Base-by-base conservation (phyloP, 306 rosid species). In the Begonia loranthoides region DNA sequence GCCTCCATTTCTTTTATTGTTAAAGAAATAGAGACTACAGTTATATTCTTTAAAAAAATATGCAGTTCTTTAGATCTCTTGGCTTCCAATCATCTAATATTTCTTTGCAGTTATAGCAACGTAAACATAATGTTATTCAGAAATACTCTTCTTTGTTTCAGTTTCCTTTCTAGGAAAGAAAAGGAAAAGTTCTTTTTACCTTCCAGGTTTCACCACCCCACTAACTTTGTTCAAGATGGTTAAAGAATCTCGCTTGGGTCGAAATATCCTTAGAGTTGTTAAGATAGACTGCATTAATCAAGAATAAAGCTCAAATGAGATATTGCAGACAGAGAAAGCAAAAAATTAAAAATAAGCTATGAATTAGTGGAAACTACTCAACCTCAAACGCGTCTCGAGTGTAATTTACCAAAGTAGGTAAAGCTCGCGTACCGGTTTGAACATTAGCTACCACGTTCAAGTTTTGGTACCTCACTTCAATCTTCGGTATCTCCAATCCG, bases 141-240 rank as follows among this genome's bases (percentile, higher is more conserved):
- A 1, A 8, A 4, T 28, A 28, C 36, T 28, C 36, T 28, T 28
- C 9, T 8, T 28, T 1, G 36, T 28, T 28, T 28, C 36, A 5
- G 36, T 28, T 28, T 4, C 36, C 36, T 28, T 28, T 5, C 36
- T 28, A 28, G 36, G 5, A 24, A 2, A 28, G 3, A 8, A 28
- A 28, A 28, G 36, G 3, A 28, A 28, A 28, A 53, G 10, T 1
- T 52, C 4, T 34, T 12, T 1, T 13, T 43, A 87, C 96, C 94
- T 80, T 80, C 94, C 75, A 3, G 94, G 94, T 63, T 78, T 78
- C 56, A 87, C 64, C 28, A 74, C 60, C 19, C 96, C 96, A 16
- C 66, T 78, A 12, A 78, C 43, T 44, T 70, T 63, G 50, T 83
- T 62, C 70, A 87, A 70, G 53, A 87, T 76, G 17, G 73, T 70